Evolutionary conservation across 805 yeast genomes (phyloP).

Genomic region (Zygotorulaspora florentina): DNA sequence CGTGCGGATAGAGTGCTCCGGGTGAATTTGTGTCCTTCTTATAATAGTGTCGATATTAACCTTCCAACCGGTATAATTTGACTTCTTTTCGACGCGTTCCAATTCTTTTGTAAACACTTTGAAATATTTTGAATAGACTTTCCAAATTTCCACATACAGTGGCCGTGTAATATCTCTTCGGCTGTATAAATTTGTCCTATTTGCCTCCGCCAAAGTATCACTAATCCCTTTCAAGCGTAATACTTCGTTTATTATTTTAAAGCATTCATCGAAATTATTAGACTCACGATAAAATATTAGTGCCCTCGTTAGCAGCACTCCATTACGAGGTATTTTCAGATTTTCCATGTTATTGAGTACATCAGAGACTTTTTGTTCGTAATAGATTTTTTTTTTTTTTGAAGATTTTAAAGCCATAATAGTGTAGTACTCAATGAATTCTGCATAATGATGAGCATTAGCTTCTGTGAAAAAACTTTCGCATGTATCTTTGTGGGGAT

Average conservation of each 20-base stretch:
- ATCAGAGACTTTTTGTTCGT: slow-evolving; percentile 25
- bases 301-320: slow-evolving; percentile 39
- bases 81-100: slow-evolving; percentile 13
- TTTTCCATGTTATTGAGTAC: slow-evolving; percentile 34
- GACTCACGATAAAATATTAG: slow-evolving; percentile 32
- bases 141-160: slow-evolving; percentile 36
- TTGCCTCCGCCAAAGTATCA: slow-evolving; percentile 4
- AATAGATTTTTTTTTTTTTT: slow-evolving; percentile 15
- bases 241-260: slow-evolving; percentile 34
- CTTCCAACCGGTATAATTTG: slow-evolving; percentile 17
- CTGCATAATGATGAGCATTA: slow-evolving; percentile 40
- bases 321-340: slow-evolving; percentile 31
- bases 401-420: slow-evolving; percentile 4
- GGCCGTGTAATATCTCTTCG: slow-evolving; percentile 18
- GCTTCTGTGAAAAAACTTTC: slow-evolving; percentile 36
- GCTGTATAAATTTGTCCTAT: slow-evolving; percentile 11
- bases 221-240: slow-evolving; percentile 20
- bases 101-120: slow-evolving; percentile 10
- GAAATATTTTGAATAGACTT: slow-evolving; percentile 21
- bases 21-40: slow-evolving; percentile 11
- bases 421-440: slow-evolving; percentile 37
- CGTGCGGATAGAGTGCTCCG: slow-evolving; percentile 11
- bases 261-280: slow-evolving; percentile 31
- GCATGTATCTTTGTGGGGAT: slow-evolving; percentile 7
- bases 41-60: slow-evolving; percentile 7